Base-by-base conservation (phyloP, 2,329 filamentous ascomycete genomes). In the Neonectria magnoliae region DNA sequence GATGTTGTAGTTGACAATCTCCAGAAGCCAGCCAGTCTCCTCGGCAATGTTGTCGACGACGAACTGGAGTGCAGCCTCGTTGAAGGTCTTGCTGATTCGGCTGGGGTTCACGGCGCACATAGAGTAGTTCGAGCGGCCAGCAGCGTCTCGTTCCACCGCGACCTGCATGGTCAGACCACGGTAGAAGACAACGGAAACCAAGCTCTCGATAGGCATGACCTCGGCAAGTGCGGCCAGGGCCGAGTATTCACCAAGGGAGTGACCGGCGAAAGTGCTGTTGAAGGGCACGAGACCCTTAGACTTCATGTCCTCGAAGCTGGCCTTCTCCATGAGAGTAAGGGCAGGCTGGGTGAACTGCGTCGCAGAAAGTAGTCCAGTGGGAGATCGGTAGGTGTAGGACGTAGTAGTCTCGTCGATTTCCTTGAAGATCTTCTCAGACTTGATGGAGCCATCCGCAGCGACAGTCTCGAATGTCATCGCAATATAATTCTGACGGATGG, bases 401-500 rank as follows among this genome's bases (percentile, higher is more conserved):
- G 92, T 93, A 2, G 95, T 98, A 77, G 87, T 91, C 82, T 98
- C 96, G 75, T 91, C 88, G 74, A 99, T 94, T 76, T 97, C 94
- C 85, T 99, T 98, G 88, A 99, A 99, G 78, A 99, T 99, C 83
- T 95, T 97, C 86, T 99, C 96, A 0, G 96, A 98, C 82, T 98
- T 98, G 84, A 97, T 94, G 38, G 89, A 89, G 27, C 96, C 96
- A 79, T 99, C 96, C 2, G 93, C 84, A 64, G 91, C 92, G 57
- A 99, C 94, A n/a, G 95, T 97, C 84, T 99, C 96, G 81, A 98
- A 99, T 52, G 95, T 98, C 96, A 99, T 99, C 65, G 95, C 91
- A 92, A 98, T 98, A 85, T 99, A 99, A 82, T 99, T 99, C 77
- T 97, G 92, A 68, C 96, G 93, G 73, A 99, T 99, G 56, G 93